These are phyloP conservation scores for Colletotrichum sp. DNA, from an alignment of 2,329 filamentous ascomycete species.

Conservation along the genomic window DNA sequence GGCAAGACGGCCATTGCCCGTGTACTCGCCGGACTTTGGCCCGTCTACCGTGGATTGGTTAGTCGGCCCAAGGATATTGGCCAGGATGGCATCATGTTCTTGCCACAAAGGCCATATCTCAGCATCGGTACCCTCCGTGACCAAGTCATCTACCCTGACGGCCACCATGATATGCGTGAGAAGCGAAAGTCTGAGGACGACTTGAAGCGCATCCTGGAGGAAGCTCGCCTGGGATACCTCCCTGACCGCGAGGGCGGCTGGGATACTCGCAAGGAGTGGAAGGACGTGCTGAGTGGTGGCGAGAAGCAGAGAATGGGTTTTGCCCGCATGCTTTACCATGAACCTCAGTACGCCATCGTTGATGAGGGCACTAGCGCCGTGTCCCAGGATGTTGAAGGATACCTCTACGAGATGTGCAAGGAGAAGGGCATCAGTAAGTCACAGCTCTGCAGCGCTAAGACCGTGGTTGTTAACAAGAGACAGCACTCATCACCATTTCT, in stretches of 20 bases:
- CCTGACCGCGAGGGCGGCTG: conserved; percentile 92
- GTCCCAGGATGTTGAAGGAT: conserved; percentile 89
- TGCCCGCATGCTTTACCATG: conserved; percentile 89
- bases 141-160: conserved; percentile 97
- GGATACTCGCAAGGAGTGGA: conserved; percentile 98
- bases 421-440: conserved; percentile 88
- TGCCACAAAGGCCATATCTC: conserved; percentile 92
- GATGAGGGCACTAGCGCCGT: conserved; percentile 97
- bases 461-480: conserved; percentile 18
- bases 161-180: conserved; percentile 90
- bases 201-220: conserved; percentile 78
- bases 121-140: conserved; percentile 92
- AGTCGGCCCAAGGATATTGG: conserved; percentile 82
- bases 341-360: conserved; percentile 91
- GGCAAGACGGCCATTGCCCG: conserved; percentile 90
- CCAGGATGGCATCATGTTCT: conserved; percentile 95
- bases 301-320: conserved; percentile 97
- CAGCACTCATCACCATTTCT: conserved; percentile 91
- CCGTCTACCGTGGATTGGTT: conserved; percentile 90
- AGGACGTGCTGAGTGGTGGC: conserved; percentile 94
- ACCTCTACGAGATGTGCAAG: conserved; percentile 93
- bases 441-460: neutral
- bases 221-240: conserved; percentile 86
- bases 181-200: conserved; percentile 79
- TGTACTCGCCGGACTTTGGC: conserved; percentile 92